These are phyloP conservation scores for Ambrosiella cleistominuta DNA, from an alignment of 2,329 filamentous ascomycete genomes.

Conservation along the genomic window DNA sequence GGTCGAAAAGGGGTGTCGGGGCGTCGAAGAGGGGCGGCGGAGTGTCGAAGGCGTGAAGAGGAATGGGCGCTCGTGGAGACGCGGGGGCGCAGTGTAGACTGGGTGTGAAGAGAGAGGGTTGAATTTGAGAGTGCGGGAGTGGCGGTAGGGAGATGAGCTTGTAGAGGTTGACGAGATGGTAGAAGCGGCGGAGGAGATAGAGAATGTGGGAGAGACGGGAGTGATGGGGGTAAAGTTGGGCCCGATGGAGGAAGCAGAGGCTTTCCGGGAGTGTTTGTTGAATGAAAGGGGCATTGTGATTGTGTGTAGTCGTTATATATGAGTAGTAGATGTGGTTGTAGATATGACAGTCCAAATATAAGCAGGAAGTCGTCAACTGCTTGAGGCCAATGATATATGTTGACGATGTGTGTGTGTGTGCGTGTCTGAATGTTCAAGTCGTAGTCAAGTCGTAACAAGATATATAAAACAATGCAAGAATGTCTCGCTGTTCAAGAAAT, in stretches of 20 bases:
- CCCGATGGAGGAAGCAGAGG: constrained; percentile 5
- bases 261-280: constrained; percentile 7
- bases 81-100: constrained; percentile 9
- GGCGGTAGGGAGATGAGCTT: constrained; percentile 8
- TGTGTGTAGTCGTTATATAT: background rate
- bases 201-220: background rate
- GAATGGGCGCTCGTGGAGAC: constrained; percentile 12
- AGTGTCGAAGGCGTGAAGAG: constrained; percentile 7
- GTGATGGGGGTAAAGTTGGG: constrained; percentile 1
- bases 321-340: background rate
- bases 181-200: background rate
- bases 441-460: too few species aligned
- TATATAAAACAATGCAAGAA: too few species aligned
- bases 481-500: too few species aligned
- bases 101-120: constrained; percentile 12
- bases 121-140: constrained; percentile 11
- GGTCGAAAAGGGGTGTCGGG: constrained; percentile 9
- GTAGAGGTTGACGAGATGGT: constrained; percentile 3
- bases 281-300: constrained; percentile 9
- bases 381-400: background rate
- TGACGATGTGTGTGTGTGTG: too few species aligned
- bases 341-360: background rate
- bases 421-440: too few species aligned
- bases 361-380: background rate
- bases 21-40: constrained; percentile 4